phyloP scores from a whole-genome alignment of 306 rosid genomes.

The Prunus davidiana region DNA sequence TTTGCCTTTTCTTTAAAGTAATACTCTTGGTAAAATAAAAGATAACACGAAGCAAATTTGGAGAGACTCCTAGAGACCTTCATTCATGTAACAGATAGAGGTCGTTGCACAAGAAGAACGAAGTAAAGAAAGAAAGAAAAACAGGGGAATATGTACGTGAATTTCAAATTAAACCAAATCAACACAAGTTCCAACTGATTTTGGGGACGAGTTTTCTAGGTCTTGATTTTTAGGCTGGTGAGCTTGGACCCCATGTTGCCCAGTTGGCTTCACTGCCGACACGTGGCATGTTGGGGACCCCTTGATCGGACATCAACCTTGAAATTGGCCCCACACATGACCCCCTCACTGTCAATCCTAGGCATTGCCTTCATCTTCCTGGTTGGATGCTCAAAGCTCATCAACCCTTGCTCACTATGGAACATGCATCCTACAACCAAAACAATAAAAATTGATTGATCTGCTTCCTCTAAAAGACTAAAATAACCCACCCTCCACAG shows the following conservation, averaged over 20 bases:
- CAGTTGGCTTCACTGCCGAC: constrained; percentile 98
- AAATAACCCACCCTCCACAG: too few species aligned
- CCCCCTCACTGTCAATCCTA: constrained; percentile 85
- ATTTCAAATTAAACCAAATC: background rate
- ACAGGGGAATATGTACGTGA: background rate
- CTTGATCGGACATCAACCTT: constrained; percentile 76
- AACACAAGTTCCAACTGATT: background rate
- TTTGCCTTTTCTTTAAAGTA: too few species aligned
- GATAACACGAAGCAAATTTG: background rate
- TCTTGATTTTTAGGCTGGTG: constrained; percentile 8
- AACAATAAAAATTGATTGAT: background rate
- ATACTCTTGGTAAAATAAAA: background rate
- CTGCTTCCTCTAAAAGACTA: background rate
- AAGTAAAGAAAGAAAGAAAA: background rate
- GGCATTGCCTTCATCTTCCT: constrained; percentile 96
- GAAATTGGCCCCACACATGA: constrained; percentile 93
- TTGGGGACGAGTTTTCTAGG: background rate
- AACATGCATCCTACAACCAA: constrained; percentile 78
- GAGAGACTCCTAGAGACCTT: background rate
- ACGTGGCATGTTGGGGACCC: constrained; percentile 69
- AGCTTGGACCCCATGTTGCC: constrained; percentile 57
- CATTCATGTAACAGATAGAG: background rate
- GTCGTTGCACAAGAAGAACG: background rate
- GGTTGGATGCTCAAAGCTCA: constrained; percentile 82
- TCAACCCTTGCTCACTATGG: constrained; percentile 73